These are phyloP conservation scores for Alternaria incomplexa DNA, from an alignment of 2,329 filamentous ascomycete genomes.

Conservation along the genomic window DNA sequence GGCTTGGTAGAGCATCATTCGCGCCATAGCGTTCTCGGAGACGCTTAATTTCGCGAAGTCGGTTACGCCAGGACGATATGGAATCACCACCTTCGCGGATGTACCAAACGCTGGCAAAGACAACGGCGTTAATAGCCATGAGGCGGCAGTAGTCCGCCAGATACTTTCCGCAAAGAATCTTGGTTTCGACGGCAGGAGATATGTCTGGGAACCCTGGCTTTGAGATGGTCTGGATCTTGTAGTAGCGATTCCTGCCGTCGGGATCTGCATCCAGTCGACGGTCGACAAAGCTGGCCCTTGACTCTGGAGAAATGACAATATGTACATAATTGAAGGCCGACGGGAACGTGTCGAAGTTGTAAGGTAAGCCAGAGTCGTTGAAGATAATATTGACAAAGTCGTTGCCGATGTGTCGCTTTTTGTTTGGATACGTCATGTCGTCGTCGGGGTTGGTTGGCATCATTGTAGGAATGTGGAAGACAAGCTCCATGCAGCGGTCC, in stretches of 20 bases:
- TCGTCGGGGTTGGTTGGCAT: constrained; percentile 88
- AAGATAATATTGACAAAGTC: constrained; percentile 98
- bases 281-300: constrained; percentile 75
- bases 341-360: constrained; percentile 88
- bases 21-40: constrained; percentile 68
- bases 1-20: constrained; percentile 14
- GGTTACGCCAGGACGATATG: constrained; percentile 86
- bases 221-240: constrained; percentile 87
- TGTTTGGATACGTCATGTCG: constrained; percentile 75
- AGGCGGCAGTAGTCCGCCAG: constrained; percentile 86
- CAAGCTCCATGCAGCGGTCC: constrained; percentile 90
- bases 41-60: constrained; percentile 82
- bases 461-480: constrained; percentile 95
- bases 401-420: constrained; percentile 96
- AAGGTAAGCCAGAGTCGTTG: constrained; percentile 91
- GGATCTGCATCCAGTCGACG: constrained; percentile 50
- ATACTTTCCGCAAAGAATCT: constrained; percentile 83
- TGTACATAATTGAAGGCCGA: constrained; percentile 97
- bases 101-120: constrained; percentile 91
- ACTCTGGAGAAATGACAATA: constrained; percentile 92
- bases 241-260: constrained; percentile 65
- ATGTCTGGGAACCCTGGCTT: constrained; percentile 90
- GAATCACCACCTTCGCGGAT: constrained; percentile 79
- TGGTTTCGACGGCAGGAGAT: constrained; percentile 85
- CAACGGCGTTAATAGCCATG: constrained; percentile 88